Evolutionary conservation across 2,329 filamentous ascomycete species (phyloP), one percentile per base, ranked within the genome.

Genomic region (Cadophora gregata): DNA sequence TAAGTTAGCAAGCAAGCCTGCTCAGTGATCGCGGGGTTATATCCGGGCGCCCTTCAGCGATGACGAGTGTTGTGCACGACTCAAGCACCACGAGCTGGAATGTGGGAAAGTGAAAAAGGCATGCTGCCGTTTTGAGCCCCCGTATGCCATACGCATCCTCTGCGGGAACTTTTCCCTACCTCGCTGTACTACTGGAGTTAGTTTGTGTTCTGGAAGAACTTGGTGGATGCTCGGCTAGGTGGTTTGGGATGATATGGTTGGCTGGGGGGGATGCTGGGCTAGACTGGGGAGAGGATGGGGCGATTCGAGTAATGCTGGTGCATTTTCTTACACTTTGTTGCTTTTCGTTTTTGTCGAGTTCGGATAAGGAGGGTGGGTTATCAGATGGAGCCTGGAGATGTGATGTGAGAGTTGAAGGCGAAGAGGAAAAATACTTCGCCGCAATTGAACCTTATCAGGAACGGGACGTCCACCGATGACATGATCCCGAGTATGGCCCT

Each of bases 331-430:
- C n/a, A 21, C 21, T 21, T 3, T 47, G 19, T n/a, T n/a, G n/a
- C n/a, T n/a, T 55, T 55, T 27, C 29, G 25, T 55, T 21, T 29
- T 55, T 19, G 12, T 42, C 19, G 38, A 42, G 24, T 29, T 27
- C 25, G 50, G 50, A 55, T 55, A 55, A 55, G 50, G 16, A 33
- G 29, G 19, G 50, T 33, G 50, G 50, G 50, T 16, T 42, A 42
- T 10, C 10, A 33, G 24, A 55, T 19, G 16, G 50, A 55, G 50
- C 16, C 19, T 16, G 25, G 8, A 9, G 8, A n/a, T 55, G 25
- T 29, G 48, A 29, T 25, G 21, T 53, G 19, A 24, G 3, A 29
- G 19, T 24, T 55, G 50, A n/a, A 33, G 29, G 7, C 6, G 50
- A 33, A 9, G 29, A 55, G 25, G 50, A 24, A 55, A n/a, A 29